Percentiles rank a stretch among this genome's conserved stretches.
Conservation (phyloP, 2,329 filamentous ascomycete species). For the Zymoseptoria passerinii region DNA sequence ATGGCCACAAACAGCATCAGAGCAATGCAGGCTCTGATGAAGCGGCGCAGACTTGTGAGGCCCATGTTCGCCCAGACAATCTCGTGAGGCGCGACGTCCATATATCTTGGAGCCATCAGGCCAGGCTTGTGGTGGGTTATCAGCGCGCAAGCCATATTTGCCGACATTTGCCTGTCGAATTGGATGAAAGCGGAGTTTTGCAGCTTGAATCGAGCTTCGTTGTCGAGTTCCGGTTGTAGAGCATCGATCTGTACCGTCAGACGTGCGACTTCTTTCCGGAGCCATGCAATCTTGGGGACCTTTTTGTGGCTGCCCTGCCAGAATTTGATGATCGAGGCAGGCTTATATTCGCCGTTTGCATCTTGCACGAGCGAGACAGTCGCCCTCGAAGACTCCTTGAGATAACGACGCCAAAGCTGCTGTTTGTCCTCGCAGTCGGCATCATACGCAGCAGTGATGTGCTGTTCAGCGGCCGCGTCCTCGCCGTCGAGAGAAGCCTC, state of each 20-base stretch:
- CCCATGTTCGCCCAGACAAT: constrained; percentile 13
- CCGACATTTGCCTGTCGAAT: constrained; percentile 12
- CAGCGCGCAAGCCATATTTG: constrained; percentile 11
- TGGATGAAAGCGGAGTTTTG: constrained; percentile 14
- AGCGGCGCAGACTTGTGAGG: constrained; percentile 6
- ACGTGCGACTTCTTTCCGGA: constrained; percentile 9
- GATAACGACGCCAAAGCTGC: constrained; percentile 8
- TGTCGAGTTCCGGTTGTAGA: constrained; percentile 6
- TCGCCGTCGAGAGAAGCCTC: neutral
- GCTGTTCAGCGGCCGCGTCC: neutral
- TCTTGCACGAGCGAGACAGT: neutral
- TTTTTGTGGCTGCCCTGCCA: constrained; percentile 3
- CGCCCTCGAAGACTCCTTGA: neutral
- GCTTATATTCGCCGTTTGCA: neutral
- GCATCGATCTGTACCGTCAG: constrained; percentile 9
- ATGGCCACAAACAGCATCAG: constrained; percentile 8
- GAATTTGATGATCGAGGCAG: constrained; percentile 3
- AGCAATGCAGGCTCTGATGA: constrained; percentile 4
- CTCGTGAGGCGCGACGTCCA: constrained; percentile 12
- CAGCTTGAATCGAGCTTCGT: constrained; percentile 7
- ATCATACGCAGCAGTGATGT: constrained; percentile 4
- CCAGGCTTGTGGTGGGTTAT: constrained; percentile 8
- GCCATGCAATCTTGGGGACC: constrained; percentile 9
- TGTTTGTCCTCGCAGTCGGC: constrained; percentile 2
- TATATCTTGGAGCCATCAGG: constrained; percentile 8